Evolutionary conservation across 768 basidiomycete species (phyloP).

Genomic region (Suillus cothurnatus): DNA sequence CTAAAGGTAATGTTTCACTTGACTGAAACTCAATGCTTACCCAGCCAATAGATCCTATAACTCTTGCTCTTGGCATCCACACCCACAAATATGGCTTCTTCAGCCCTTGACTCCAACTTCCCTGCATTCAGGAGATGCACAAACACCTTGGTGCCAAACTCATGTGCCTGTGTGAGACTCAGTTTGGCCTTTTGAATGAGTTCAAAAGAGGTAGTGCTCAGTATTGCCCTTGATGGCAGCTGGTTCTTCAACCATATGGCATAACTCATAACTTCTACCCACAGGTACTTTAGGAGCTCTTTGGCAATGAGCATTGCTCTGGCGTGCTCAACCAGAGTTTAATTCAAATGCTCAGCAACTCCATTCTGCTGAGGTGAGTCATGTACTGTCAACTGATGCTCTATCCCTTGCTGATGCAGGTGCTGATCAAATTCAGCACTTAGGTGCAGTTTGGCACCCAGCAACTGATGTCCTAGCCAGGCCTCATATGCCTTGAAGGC

Average conservation of each 20-base stretch:
- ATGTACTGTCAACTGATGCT: constrained; percentile 35
- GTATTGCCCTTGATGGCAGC: constrained; percentile 26
- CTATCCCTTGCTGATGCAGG: constrained; percentile 25
- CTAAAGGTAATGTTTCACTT: constrained; percentile 17
- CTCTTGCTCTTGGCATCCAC: constrained; percentile 37
- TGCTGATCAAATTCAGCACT: constrained; percentile 22
- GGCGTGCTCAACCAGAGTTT: constrained; percentile 26
- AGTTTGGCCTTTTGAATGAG: constrained; percentile 5
- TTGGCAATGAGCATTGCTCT: constrained; percentile 25
- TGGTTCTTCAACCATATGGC: constrained; percentile 40
- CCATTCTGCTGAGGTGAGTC: constrained; percentile 37
- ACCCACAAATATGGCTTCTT: constrained; percentile 36
- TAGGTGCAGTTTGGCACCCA: background rate
- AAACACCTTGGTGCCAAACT: background rate
- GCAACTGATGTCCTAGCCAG: background rate
- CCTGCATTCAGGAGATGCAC: constrained; percentile 20
- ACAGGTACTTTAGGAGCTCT: constrained; percentile 23
- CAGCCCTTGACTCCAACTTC: constrained; percentile 29
- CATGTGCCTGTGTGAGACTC: background rate
- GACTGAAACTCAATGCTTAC: too few relatives aligned
- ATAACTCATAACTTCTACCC: constrained; percentile 23
- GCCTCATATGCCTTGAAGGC: constrained; percentile 11
- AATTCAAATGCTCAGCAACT: constrained; percentile 29
- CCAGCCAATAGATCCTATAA: constrained; percentile 32
- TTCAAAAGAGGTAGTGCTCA: constrained; percentile 23